phyloP scores from a whole-genome alignment of 2,329 filamentous ascomycete species.

The Cordyceps pruinosa region DNA sequence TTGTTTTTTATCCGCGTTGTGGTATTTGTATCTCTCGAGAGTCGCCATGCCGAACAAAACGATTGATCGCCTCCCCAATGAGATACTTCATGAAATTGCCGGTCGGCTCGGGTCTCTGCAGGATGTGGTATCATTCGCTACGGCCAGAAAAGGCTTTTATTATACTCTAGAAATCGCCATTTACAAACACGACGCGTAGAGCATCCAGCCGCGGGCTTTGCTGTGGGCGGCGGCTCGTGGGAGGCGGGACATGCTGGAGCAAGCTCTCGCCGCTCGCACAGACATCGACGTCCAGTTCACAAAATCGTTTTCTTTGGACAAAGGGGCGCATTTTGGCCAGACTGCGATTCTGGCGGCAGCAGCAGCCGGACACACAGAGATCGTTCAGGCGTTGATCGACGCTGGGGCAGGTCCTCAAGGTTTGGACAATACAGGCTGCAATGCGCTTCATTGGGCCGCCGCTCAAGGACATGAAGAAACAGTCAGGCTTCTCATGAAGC shows the following conservation, averaged over 20 bases:
- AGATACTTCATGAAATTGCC: no score
- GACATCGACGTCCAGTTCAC: not conserved
- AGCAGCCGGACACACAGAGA: not conserved
- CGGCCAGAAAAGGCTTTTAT: no score
- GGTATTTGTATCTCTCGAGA: no score
- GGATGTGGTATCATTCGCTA: no score
- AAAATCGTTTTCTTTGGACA: not conserved
- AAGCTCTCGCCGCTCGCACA: not conserved
- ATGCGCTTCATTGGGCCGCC: not conserved
- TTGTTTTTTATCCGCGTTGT: no score
- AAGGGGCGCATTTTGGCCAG: not conserved
- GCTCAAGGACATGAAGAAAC: not conserved
- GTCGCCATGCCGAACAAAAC: no score
- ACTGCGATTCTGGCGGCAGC: not conserved
- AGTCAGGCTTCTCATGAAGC: not conserved
- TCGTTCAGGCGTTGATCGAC: not conserved
- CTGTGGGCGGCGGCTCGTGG: not conserved
- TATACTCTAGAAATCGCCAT: no score
- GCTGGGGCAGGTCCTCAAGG: not conserved
- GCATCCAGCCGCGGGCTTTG: not conserved
- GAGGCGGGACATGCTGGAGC: not conserved
- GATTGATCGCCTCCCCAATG: no score
- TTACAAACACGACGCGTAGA: not conserved
- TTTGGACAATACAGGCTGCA: not conserved
- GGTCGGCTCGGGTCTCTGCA: no score